Evolutionary conservation across 2,329 filamentous ascomycete genomes (phyloP).

Genomic region (Claviceps sp.): DNA sequence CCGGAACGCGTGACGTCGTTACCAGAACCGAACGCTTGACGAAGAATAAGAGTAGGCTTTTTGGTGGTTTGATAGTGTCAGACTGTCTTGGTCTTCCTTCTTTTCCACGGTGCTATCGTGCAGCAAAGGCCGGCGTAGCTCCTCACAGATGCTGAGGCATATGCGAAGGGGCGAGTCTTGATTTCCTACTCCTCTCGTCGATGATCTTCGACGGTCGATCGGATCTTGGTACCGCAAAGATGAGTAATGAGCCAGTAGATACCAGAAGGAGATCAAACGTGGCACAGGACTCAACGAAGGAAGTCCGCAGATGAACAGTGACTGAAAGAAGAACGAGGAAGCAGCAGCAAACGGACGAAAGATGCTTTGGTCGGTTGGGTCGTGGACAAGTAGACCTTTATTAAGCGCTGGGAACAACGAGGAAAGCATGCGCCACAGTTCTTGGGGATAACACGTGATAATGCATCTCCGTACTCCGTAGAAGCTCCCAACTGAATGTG

Average conservation of each 20-base stretch:
- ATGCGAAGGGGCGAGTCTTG: neutral
- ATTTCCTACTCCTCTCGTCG: neutral
- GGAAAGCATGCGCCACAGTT: conserved; percentile 2
- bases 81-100: neutral
- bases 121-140: conserved; percentile 1
- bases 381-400: neutral
- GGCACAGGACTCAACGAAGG: neutral
- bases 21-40: neutral
- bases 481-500: conserved; percentile 1
- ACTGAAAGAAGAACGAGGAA: neutral
- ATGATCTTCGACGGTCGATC: neutral
- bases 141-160: conserved; percentile 1
- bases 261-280: neutral
- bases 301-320: neutral
- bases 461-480: neutral
- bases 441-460: neutral
- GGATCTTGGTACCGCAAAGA: neutral
- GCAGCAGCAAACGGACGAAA: neutral
- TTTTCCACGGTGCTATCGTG: neutral
- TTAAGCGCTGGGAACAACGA: neutral
- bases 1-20: neutral
- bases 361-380: neutral
- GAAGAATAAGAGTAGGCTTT: neutral
- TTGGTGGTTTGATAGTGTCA: neutral
- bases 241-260: neutral